Evolutionary conservation across 148 eudicot species (phyloP), one percentile per base, ranked within the genome.

Genomic region (Heliamphora exappendiculata): DNA sequence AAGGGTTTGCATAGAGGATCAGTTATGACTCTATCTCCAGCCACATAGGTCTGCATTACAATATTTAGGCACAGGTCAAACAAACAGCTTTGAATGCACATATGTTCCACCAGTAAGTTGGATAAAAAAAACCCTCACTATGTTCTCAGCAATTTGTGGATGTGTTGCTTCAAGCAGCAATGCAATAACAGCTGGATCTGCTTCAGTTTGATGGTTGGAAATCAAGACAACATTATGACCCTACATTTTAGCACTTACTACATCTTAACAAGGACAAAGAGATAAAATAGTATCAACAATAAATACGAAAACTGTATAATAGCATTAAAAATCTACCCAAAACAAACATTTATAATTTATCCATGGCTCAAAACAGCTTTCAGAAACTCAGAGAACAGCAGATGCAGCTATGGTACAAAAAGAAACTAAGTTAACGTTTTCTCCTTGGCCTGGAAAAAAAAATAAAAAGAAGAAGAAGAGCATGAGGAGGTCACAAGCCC

Each of bases 1-100:
- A 93, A 96, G 81, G 98, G 99, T 87, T 93, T 96, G 93, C 99
- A 96, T 76, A 96, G 90, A 82, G 94, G 91, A 89, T 96, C 99
- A 58, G 91, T 89, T 71, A 96, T 33, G 68, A 96, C 99, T 84
- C 99, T 91, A 80, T 96, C 99, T 72, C 99, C 99, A 31, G 99
- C 99, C 74, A 96, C 86, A 70, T 77, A 91, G 67, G 86, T 91
- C 99, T 96, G 97, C 84, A 85, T 66, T 54, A 78, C 64, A 76
- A 53, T 49, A 53, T 28, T 29, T 55, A 70, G 29, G 65, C 29
- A 42, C 70, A 59, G 67, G 49, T 78, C 33, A 76, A 81, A 16
- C 26, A 53, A 47, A 44, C 16, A 50, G 54, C 36, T 54, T 37
- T 57, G 24, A 24, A 59, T 51, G 70, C 37, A 54, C 24, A 47